These are phyloP conservation scores for Tetrapisispora arboricola DNA, from an alignment of 805 yeast genomes.

Conservation along the genomic window DNA sequence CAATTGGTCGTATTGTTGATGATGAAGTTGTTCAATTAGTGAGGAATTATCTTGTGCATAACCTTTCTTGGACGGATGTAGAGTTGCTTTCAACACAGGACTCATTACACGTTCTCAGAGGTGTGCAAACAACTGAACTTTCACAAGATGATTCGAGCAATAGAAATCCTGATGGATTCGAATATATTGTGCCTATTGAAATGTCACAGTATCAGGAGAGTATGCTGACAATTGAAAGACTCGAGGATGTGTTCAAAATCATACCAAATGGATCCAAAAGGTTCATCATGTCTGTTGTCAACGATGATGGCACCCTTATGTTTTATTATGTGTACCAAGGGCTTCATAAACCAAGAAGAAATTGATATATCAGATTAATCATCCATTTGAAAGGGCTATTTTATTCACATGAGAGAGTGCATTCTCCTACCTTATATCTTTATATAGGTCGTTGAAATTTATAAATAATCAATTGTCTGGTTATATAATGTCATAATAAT, in stretches of 20 bases:
- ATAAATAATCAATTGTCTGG: not conserved
- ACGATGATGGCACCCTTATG: constrained; percentile 61
- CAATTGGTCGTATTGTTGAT: not conserved
- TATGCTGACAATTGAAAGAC: constrained; percentile 16
- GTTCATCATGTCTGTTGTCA: constrained; percentile 45
- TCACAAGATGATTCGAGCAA: constrained; percentile 13
- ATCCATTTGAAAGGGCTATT: too few relatives aligned
- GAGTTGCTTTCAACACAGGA: not conserved
- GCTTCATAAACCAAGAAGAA: constrained; percentile 50
- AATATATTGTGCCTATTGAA: constrained; percentile 24
- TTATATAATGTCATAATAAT: constrained; percentile 19
- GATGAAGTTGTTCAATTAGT: constrained; percentile 1
- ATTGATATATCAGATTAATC: constrained; percentile 21
- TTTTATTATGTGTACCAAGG: constrained; percentile 62
- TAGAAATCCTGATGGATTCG: constrained; percentile 6
- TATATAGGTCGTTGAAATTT: not conserved
- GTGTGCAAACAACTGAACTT: constrained; percentile 16
- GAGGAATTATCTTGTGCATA: constrained; percentile 17
- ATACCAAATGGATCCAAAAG: constrained; percentile 27
- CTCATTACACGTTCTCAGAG: constrained; percentile 10
- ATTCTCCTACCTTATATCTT: not conserved
- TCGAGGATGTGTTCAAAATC: constrained; percentile 14
- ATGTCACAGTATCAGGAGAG: constrained; percentile 20
- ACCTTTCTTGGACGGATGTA: constrained; percentile 23
- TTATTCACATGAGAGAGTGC: not conserved